These are phyloP conservation scores for Xylogone sp. DNA, from an alignment of 2,329 filamentous ascomycete species.

Conservation along the genomic window DNA sequence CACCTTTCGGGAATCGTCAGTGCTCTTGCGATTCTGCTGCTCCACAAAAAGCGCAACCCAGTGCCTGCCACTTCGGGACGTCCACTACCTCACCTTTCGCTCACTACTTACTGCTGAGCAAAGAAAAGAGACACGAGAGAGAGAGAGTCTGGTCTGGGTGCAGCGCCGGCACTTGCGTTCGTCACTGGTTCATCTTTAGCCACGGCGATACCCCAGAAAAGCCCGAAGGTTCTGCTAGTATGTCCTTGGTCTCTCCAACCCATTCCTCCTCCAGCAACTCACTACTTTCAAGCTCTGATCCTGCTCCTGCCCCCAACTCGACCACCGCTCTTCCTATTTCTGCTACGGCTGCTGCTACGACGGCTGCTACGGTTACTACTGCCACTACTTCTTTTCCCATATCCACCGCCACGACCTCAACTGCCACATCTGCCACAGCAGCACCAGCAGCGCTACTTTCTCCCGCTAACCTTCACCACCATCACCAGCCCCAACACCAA, in stretches of 20 bases:
- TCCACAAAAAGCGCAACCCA: background rate
- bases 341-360: background rate
- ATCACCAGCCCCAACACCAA: background rate
- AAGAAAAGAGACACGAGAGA: too few relatives aligned
- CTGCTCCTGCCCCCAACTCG: constrained; percentile 1
- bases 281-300: constrained; percentile 14
- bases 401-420: background rate
- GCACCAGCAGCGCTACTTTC: background rate
- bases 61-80: background rate
- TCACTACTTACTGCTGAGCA: background rate
- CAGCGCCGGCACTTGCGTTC: too few relatives aligned
- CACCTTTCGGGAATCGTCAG: background rate
- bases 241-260: constrained; percentile 29
- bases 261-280: constrained; percentile 18
- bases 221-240: constrained; percentile 19
- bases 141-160: too few relatives aligned
- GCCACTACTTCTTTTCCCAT: background rate
- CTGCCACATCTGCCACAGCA: background rate
- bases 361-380: background rate
- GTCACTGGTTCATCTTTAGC: background rate
- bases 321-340: constrained; percentile 2
- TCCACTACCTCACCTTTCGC: background rate
- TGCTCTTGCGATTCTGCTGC: background rate
- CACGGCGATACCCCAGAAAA: background rate
- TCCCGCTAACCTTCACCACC: background rate